phyloP scores from a whole-genome alignment of 2,329 filamentous ascomycete genomes.

The Neonectria sp. region DNA sequence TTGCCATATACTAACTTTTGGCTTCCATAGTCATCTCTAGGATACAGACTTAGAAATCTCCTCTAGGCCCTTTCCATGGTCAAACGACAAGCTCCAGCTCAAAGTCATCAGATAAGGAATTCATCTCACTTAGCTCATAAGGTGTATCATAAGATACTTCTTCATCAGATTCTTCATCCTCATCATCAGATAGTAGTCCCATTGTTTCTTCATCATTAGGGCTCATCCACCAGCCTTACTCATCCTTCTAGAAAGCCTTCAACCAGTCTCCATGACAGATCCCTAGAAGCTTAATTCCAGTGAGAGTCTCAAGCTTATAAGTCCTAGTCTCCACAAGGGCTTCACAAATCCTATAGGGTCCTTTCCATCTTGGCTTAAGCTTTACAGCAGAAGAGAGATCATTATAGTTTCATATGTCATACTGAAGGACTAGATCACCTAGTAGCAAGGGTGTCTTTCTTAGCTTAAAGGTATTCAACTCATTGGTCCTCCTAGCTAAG shows the following conservation, averaged over 20 bases:
- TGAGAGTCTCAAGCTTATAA: too few species aligned
- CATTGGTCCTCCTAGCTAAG: background rate
- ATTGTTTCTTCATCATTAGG: background rate
- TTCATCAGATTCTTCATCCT: too few species aligned
- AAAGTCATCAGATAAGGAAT: too few species aligned
- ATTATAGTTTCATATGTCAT: background rate
- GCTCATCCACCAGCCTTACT: background rate
- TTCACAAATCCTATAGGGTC: background rate
- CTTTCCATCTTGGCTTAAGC: background rate
- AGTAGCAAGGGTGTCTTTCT: background rate
- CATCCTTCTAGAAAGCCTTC: background rate
- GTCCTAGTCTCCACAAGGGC: too few species aligned
- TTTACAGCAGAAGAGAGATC: background rate
- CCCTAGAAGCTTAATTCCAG: too few species aligned
- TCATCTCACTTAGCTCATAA: too few species aligned
- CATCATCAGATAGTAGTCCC: too few species aligned
- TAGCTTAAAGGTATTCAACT: background rate
- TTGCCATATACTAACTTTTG: too few species aligned
- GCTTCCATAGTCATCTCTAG: background rate
- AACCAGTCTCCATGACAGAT: background rate
- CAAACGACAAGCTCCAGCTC: fast-evolving
- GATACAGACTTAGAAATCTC: background rate
- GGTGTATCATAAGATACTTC: too few species aligned
- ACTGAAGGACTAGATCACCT: background rate
- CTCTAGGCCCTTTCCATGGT: background rate